Evolutionary conservation across 768 basidiomycete genomes (phyloP).

Genomic region (Naematelia encephala): DNA sequence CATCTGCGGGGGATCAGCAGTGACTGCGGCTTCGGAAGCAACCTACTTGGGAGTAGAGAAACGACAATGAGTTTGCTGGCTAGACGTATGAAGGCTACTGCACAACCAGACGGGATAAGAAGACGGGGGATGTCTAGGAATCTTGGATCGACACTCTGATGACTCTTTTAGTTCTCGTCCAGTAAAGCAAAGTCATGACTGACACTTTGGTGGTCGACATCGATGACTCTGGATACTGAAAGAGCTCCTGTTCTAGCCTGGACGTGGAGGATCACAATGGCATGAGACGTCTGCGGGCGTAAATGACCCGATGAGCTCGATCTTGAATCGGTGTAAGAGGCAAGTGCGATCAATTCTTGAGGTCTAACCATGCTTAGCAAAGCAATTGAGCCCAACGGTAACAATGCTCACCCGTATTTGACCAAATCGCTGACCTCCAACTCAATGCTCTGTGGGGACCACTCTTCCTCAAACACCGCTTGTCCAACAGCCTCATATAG

Average conservation of each 20-base stretch:
- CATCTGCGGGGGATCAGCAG: conserved; percentile 18
- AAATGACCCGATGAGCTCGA: conserved; percentile 21
- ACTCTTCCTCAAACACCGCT: conserved; percentile 36
- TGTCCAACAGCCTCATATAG: conserved; percentile 35
- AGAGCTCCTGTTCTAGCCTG: conserved; percentile 17
- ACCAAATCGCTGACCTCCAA: conserved; percentile 46
- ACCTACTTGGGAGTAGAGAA: conserved; percentile 38
- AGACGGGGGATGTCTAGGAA: conserved; percentile 49
- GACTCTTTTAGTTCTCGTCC: not conserved
- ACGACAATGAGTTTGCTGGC: conserved; percentile 47
- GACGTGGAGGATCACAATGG: conserved; percentile 37
- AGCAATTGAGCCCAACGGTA: not conserved
- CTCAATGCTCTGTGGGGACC: conserved; percentile 31
- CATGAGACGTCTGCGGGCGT: conserved; percentile 29
- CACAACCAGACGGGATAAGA: conserved; percentile 32
- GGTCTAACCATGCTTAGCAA: conserved; percentile 10
- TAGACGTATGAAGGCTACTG: conserved; percentile 50
- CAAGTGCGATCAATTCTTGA: conserved; percentile 42
- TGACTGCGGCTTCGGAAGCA: not conserved
- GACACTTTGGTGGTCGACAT: conserved; percentile 24
- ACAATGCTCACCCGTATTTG: conserved; percentile 17
- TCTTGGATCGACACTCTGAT: conserved; percentile 44
- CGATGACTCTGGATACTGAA: conserved; percentile 17
- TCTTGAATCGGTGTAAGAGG: conserved; percentile 30
- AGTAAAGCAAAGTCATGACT: conserved; percentile 5